Evolutionary conservation across 352 stramenopile species (phyloP).

Genomic region (Vaucheria bursata): DNA sequence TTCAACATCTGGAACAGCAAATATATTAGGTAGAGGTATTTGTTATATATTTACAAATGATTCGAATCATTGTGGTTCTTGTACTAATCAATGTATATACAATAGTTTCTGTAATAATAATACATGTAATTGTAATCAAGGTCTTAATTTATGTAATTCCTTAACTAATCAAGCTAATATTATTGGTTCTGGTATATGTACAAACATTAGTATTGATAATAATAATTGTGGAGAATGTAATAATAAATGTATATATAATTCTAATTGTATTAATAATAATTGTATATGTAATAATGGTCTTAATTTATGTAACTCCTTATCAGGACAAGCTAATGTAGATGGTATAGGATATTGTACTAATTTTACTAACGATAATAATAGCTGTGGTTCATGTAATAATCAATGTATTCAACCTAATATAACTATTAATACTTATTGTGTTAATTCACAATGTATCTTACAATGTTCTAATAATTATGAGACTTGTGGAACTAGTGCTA

Average conservation of each 20-base stretch:
- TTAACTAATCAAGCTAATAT: no score
- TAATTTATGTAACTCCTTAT: neutral
- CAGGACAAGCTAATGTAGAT: neutral
- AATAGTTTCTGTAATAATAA: no score
- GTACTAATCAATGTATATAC: no score
- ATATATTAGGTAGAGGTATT: neutral
- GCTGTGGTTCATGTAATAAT: slow-evolving; percentile 3
- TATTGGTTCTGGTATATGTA: neutral
- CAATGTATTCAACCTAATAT: slow-evolving; percentile 3
- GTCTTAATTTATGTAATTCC: no score
- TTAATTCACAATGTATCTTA: neutral
- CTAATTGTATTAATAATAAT: neutral
- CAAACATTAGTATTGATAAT: neutral
- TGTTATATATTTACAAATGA: neutral
- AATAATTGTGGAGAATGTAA: neutral
- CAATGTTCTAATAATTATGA: neutral
- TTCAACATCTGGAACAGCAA: neutral
- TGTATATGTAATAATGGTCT: neutral
- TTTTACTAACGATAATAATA: slow-evolving; percentile 1
- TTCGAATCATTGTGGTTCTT: no score
- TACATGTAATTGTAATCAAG: no score
- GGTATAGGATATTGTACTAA: neutral
- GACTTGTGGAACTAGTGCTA: neutral
- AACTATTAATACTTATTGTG: no score
- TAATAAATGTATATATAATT: neutral